Evolutionary conservation across 2,329 filamentous ascomycete genomes (phyloP).

Genomic region (Cercospora brassicicola): DNA sequence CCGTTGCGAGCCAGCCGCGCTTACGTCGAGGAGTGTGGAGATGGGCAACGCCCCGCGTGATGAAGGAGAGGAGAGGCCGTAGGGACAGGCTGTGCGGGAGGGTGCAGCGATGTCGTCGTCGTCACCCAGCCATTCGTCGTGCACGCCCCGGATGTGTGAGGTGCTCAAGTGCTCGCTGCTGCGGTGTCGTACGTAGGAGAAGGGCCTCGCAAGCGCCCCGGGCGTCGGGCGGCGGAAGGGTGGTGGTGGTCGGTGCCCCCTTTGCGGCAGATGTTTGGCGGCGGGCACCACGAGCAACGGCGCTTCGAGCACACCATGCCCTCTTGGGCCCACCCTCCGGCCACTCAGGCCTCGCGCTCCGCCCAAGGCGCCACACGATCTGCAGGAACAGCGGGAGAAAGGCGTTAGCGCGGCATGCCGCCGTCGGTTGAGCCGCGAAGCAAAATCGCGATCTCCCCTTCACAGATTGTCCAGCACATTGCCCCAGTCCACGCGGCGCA

Average conservation of each 20-base stretch:
- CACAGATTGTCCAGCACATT: neutral
- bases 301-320: conserved; percentile 16
- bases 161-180: neutral
- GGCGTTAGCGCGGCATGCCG: conserved; percentile 11
- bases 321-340: conserved; percentile 1
- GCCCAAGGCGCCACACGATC: conserved; percentile 9
- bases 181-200: neutral
- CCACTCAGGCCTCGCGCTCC: conserved; percentile 12
- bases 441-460: conserved; percentile 10
- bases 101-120: neutral
- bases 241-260: conserved; percentile 15
- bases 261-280: conserved; percentile 15
- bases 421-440: conserved; percentile 13
- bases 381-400: conserved; percentile 21
- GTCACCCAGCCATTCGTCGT: neutral
- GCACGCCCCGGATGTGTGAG: neutral
- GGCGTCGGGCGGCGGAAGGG: conserved; percentile 1
- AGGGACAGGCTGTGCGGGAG: neutral
- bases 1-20: neutral
- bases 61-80: neutral
- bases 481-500: neutral
- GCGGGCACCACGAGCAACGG: neutral
- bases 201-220: neutral
- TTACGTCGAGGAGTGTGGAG: neutral
- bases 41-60: neutral